phyloP scores from a whole-genome alignment of 1,284 basidiomycete species.

The Leccinum pachyderme region DNA sequence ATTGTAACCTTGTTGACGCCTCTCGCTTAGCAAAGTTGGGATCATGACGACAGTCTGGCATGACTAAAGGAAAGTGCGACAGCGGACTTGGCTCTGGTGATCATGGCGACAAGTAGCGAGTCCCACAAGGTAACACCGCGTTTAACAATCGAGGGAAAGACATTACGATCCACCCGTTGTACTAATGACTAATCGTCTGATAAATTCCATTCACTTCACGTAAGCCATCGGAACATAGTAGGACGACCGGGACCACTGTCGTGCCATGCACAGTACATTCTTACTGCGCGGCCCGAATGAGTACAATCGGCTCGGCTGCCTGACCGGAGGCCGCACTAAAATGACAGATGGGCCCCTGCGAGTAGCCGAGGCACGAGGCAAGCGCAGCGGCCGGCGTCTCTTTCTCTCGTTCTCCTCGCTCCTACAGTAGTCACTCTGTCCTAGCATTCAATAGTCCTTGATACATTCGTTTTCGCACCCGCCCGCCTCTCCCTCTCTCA shows the following conservation, averaged over 20 bases:
- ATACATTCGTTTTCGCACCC: no score
- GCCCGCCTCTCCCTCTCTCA: no score
- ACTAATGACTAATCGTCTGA: background rate
- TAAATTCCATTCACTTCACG: background rate
- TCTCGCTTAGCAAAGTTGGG: background rate
- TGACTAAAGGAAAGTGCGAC: background rate
- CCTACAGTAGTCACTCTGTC: no score
- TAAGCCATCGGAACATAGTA: background rate
- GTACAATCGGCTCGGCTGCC: slow-evolving; percentile 1
- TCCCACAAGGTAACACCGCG: background rate
- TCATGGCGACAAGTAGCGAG: background rate
- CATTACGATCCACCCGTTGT: background rate
- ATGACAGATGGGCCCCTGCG: background rate
- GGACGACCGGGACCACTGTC: background rate
- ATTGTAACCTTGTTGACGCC: background rate
- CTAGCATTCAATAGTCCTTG: no score
- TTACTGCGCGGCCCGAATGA: background rate
- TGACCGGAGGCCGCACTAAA: slow-evolving; percentile 6
- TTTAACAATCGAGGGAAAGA: background rate
- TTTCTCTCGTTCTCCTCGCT: no score
- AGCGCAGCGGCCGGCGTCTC: no score
- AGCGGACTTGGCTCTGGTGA: background rate
- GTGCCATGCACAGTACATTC: background rate
- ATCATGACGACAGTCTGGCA: background rate
- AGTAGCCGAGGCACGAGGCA: no score